A percentile compares a stretch with the other conserved stretches of the same genome.
phyloP scores from a whole-genome alignment of 495 filamentous ascomycete genomes.

The Penicillium cinerascens region DNA sequence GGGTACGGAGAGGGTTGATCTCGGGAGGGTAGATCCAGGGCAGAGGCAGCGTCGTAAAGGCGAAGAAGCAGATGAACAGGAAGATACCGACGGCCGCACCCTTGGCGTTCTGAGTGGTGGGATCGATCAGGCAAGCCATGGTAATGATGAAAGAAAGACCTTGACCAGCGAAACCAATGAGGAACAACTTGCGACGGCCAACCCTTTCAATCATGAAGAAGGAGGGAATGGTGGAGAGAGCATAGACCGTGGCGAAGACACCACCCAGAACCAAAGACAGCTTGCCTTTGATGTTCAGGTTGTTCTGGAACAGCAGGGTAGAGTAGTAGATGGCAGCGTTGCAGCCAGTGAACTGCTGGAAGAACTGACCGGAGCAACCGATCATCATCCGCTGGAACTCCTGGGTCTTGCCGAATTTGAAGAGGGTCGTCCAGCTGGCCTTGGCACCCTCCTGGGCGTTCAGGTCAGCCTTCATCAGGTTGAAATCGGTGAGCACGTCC shows the following conservation, averaged over 20 bases:
- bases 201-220: constrained; percentile 76
- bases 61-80: constrained; percentile 40
- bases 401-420: constrained; percentile 44
- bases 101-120: constrained; percentile 23
- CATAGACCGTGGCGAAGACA: constrained; percentile 77
- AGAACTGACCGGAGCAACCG: constrained; percentile 53
- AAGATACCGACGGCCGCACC: constrained; percentile 41
- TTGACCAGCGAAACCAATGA: constrained; percentile 62
- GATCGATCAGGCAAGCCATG: constrained; percentile 29
- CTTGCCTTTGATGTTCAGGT: constrained; percentile 53
- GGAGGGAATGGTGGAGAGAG: constrained; percentile 48
- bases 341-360: constrained; percentile 74
- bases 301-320: constrained; percentile 68
- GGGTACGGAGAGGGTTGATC: constrained; percentile 68
- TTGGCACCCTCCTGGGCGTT: constrained; percentile 32
- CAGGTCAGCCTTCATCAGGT: constrained; percentile 43
- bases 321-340: constrained; percentile 87
- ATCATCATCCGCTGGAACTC: constrained; percentile 44
- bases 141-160: constrained; percentile 39
- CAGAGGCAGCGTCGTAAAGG: constrained; percentile 37
- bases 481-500: constrained; percentile 40
- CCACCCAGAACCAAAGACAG: constrained; percentile 70
- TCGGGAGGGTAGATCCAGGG: constrained; percentile 78
- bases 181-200: constrained; percentile 68
- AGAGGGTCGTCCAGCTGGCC: constrained; percentile 32